phyloP scores from a whole-genome alignment of 225 moss, liverwort and hornwort species.

The Sphagnum tenellum region DNA sequence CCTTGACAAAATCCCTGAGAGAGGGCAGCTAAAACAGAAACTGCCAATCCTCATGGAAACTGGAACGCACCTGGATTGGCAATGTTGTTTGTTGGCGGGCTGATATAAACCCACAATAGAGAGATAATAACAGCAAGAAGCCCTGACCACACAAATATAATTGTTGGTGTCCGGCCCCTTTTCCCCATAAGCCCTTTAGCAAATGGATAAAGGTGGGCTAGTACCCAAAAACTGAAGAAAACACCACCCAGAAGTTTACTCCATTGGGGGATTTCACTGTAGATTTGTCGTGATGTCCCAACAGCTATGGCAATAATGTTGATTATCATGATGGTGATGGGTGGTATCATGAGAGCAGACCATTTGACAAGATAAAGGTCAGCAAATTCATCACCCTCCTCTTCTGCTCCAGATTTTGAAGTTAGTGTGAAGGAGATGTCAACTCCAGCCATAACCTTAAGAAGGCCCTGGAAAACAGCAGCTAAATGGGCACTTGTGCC shows the following conservation, averaged over 20 bases:
- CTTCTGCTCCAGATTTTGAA: slow-evolving; percentile 74
- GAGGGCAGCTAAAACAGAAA: background rate
- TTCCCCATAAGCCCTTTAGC: slow-evolving; percentile 97
- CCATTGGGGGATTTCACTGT: slow-evolving; percentile 54
- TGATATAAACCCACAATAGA: slow-evolving; percentile 76
- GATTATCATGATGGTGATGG: slow-evolving; percentile 75
- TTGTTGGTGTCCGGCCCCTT: slow-evolving; percentile 72
- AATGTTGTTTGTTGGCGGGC: slow-evolving; percentile 26
- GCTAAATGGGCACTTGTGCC: slow-evolving; percentile 93
- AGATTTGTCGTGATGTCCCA: slow-evolving; percentile 62
- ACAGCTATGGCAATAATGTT: slow-evolving; percentile 81
- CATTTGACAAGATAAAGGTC: slow-evolving; percentile 85
- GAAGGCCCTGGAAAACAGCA: slow-evolving; percentile 82
- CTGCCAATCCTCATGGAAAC: slow-evolving; percentile 33
- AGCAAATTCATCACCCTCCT: slow-evolving; percentile 64
- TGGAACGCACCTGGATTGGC: slow-evolving; percentile 33
- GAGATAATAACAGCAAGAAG: slow-evolving; percentile 85
- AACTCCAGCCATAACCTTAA: slow-evolving; percentile 84
- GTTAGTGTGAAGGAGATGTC: slow-evolving; percentile 93
- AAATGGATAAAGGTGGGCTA: slow-evolving; percentile 77
- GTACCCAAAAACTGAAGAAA: slow-evolving; percentile 85
- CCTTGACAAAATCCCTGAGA: background rate
- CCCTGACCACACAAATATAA: slow-evolving; percentile 88
- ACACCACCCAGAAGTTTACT: slow-evolving; percentile 89
- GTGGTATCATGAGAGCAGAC: slow-evolving; percentile 86